phyloP scores from a whole-genome alignment of 345 rosid species.

The Eucalyptus lansdowneana region DNA sequence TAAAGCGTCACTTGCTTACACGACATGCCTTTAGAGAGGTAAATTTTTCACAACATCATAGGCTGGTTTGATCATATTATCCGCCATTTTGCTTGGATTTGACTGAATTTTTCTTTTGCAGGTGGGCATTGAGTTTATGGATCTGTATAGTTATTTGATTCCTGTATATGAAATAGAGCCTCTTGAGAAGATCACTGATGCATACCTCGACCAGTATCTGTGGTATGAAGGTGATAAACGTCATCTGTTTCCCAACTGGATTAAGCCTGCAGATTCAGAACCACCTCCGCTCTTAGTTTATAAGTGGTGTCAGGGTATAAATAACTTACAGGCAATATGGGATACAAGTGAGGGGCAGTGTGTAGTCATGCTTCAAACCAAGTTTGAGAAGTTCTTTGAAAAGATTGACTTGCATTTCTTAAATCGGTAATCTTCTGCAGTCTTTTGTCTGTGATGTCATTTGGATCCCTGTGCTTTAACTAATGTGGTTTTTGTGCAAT shows the following conservation, averaged over 20 bases:
- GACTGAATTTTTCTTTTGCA: conserved; percentile 5
- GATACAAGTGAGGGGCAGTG: conserved; percentile 98
- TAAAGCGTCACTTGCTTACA: conserved; percentile 96
- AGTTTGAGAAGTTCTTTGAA: conserved; percentile 94
- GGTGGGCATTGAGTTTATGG: conserved; percentile 99
- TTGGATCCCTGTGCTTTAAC: neutral
- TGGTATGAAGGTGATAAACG: conserved; percentile 99
- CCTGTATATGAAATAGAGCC: neutral
- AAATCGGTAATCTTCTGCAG: conserved; percentile 38
- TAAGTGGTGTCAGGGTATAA: conserved; percentile 98
- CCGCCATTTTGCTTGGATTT: neutral
- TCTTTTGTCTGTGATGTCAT: neutral
- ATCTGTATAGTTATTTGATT: conserved; percentile 80
- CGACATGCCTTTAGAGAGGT: conserved; percentile 98
- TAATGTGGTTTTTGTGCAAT: neutral
- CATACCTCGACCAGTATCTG: conserved; percentile 91
- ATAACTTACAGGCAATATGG: conserved; percentile 93
- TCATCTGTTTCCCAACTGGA: conserved; percentile 95
- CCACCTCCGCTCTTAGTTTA: conserved; percentile 96
- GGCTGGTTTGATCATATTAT: neutral
- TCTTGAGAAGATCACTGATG: conserved; percentile 83
- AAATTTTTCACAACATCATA: conserved; percentile 1
- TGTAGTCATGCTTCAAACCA: conserved; percentile 97
- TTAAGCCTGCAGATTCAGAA: conserved; percentile 99
- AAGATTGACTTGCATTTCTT: conserved; percentile 92